phyloP scores from a whole-genome alignment of 2,329 filamentous ascomycete genomes.

The Sporothrix globosa region DNA sequence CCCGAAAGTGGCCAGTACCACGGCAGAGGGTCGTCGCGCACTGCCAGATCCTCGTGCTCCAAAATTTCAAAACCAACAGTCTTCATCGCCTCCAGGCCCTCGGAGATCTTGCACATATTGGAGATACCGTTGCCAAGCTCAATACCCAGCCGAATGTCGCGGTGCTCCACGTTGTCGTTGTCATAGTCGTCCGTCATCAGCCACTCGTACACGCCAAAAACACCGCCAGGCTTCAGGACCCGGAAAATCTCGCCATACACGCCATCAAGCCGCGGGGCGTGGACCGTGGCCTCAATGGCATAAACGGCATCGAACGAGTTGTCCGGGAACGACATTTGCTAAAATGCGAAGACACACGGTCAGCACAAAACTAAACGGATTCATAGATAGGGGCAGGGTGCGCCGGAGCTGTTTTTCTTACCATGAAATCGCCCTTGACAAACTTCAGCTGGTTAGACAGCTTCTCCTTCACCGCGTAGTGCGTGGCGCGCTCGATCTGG shows the following conservation, averaged over 20 bases:
- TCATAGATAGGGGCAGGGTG: neutral
- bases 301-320: conserved; percentile 94
- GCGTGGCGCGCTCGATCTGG: conserved; percentile 91
- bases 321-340: conserved; percentile 89
- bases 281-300: conserved; percentile 94
- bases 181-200: conserved; percentile 97
- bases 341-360: neutral
- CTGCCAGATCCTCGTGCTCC: conserved; percentile 83
- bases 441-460: conserved; percentile 79
- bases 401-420: conserved; percentile 39
- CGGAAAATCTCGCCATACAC: conserved; percentile 95
- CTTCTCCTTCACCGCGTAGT: conserved; percentile 80
- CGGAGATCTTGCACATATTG: conserved; percentile 83
- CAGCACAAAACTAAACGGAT: neutral
- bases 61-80: conserved; percentile 83
- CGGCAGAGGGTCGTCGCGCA: conserved; percentile 71
- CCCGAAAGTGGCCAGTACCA: conserved; percentile 96
- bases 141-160: conserved; percentile 88
- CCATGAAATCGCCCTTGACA: conserved; percentile 97
- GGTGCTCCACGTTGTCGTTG: conserved; percentile 82
- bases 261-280: conserved; percentile 85
- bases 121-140: conserved; percentile 96
- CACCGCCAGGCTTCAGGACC: conserved; percentile 91
- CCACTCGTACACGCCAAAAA: conserved; percentile 99
- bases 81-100: conserved; percentile 81